phyloP scores from a whole-genome alignment of 345 rosid genomes.

The Diplotaxis tenuifolia region DNA sequence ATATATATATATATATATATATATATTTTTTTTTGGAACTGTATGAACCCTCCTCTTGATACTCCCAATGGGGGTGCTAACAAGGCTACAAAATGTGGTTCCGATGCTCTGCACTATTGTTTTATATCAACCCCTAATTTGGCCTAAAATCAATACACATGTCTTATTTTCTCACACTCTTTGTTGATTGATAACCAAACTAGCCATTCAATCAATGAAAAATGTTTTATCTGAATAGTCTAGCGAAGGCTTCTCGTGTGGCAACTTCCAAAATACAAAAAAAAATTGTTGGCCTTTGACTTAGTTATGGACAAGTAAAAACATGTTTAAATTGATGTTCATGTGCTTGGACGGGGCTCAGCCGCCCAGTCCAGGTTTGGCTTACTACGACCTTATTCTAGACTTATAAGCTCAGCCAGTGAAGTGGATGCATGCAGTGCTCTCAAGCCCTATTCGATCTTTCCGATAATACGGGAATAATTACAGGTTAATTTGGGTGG shows the following conservation, averaged over 20 bases:
- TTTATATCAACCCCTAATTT: not conserved
- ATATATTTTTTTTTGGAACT: no score
- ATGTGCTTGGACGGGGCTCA: conserved; percentile 19
- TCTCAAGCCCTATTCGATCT: not conserved
- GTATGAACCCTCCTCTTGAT: no score
- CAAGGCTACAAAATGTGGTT: not conserved
- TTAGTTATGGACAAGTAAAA: not conserved
- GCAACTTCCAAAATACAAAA: not conserved
- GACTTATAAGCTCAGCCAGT: not conserved
- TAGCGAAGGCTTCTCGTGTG: not conserved
- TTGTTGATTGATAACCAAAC: not conserved
- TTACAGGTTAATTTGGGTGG: not conserved
- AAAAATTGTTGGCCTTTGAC: not conserved
- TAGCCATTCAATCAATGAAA: not conserved
- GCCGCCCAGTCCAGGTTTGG: conserved; percentile 15
- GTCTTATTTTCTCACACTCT: not conserved
- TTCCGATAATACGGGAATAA: not conserved
- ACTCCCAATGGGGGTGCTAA: no score
- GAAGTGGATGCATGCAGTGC: conserved; percentile 15
- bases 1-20: no score
- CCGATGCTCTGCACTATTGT: not conserved
- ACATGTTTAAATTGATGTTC: conserved; percentile 25
- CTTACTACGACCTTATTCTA: not conserved
- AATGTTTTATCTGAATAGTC: conserved; percentile 1
- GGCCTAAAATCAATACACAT: not conserved